Conservation (phyloP, 140 eudicot genomes). For the Oenanthe javanica region DNA sequence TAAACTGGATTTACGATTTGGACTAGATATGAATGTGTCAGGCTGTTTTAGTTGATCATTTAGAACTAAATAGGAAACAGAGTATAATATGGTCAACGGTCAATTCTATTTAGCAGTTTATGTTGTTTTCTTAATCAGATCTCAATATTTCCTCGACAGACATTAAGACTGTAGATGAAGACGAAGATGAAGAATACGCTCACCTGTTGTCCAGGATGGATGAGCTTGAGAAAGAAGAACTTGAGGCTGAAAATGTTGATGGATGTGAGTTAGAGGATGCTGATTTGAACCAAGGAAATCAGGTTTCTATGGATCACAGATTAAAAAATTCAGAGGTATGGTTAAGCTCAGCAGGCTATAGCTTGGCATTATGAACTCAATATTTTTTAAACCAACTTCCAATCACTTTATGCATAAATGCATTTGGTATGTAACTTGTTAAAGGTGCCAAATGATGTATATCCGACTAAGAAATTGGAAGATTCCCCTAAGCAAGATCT, state of each 20-base stretch:
- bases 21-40: background rate
- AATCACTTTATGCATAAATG: background rate
- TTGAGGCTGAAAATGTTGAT: conserved; percentile 44
- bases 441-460: conserved; percentile 15
- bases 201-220: conserved; percentile 56
- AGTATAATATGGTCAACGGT: background rate
- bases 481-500: conserved; percentile 15
- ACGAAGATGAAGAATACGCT: conserved; percentile 45
- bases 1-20: background rate
- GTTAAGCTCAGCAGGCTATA: background rate
- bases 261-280: conserved; percentile 30
- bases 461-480: conserved; percentile 12
- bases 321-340: conserved; percentile 32
- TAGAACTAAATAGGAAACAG: background rate
- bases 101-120: background rate
- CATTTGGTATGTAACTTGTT: conserved; percentile 1
- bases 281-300: conserved; percentile 23
- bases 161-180: conserved; percentile 28
- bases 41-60: background rate
- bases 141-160: conserved; percentile 7
- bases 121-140: background rate
- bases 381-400: background rate
- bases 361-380: background rate
- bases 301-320: conserved; percentile 19
- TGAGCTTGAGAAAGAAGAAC: conserved; percentile 88